phyloP scores from a whole-genome alignment of 2,329 filamentous ascomycete species.

The Exserohilum turcica region DNA sequence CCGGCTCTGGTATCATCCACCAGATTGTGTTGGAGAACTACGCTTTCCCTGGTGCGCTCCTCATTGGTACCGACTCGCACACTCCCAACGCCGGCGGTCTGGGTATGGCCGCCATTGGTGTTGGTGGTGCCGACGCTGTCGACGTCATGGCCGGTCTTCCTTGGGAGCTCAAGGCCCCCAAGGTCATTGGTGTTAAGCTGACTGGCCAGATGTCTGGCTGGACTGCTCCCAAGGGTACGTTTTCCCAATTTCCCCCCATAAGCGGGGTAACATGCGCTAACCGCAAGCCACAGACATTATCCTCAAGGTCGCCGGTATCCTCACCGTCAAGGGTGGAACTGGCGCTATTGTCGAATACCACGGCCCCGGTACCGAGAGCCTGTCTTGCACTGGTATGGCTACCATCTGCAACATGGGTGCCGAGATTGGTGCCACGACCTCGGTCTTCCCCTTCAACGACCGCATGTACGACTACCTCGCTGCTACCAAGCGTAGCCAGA shows the following conservation, averaged over 20 bases:
- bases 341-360: slow-evolving; percentile 85
- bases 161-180: slow-evolving; percentile 98
- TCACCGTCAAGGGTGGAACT: slow-evolving; percentile 97
- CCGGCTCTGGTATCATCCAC: slow-evolving; percentile 98
- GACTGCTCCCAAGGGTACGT: slow-evolving; percentile 86
- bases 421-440: slow-evolving; percentile 82
- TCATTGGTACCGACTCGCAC: slow-evolving; percentile 98
- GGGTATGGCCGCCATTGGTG: slow-evolving; percentile 92
- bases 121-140: slow-evolving; percentile 96
- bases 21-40: slow-evolving; percentile 99
- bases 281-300: slow-evolving; percentile 74
- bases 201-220: slow-evolving; percentile 89
- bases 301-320: slow-evolving; percentile 92
- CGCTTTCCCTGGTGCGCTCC: slow-evolving; percentile 95
- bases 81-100: slow-evolving; percentile 97
- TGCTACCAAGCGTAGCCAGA: slow-evolving; percentile 86
- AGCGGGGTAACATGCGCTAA: slow-evolving; percentile 15
- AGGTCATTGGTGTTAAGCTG: slow-evolving; percentile 94
- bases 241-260: slow-evolving; percentile 13
- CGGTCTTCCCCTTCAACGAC: slow-evolving; percentile 96
- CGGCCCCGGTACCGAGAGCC: slow-evolving; percentile 71
- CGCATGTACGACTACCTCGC: slow-evolving; percentile 95
- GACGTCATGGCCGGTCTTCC: slow-evolving; percentile 97
- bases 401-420: slow-evolving; percentile 66
- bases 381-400: slow-evolving; percentile 85